Conservation (phyloP, 306 rosid species). For the Cicer judaicum region DNA sequence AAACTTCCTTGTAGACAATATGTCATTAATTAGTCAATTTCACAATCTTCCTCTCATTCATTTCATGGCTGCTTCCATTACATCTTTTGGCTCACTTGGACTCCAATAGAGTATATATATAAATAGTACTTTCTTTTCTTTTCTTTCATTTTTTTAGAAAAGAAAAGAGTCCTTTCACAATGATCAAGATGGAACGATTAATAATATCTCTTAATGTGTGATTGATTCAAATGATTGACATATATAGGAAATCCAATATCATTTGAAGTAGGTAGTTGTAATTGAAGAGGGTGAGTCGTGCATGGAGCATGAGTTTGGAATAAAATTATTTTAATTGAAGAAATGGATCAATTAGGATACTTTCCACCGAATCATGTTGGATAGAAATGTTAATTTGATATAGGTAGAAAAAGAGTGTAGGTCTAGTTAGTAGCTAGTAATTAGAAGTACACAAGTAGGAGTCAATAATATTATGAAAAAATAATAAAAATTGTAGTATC, state of each 20-base stretch:
- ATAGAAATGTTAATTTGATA: not conserved
- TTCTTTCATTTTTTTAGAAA: not conserved
- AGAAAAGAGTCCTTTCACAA: slow-evolving; percentile 33
- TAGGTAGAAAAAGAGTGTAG: slow-evolving; percentile 18
- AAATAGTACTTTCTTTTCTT: slow-evolving; percentile 28
- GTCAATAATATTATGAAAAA: not conserved
- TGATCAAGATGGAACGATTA: not conserved
- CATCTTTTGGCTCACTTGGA: slow-evolving; percentile 47
- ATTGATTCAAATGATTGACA: too few relatives aligned
- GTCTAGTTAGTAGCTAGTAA: slow-evolving; percentile 1
- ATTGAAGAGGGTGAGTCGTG: not conserved
- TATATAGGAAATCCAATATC: too few relatives aligned
- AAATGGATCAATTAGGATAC: slow-evolving; percentile 27
- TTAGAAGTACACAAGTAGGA: slow-evolving; percentile 35
- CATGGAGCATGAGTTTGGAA: slow-evolving; percentile 22
- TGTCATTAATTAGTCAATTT: slow-evolving; percentile 42
- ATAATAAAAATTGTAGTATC: not conserved
- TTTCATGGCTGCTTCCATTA: slow-evolving; percentile 52
- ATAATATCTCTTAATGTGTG: too few relatives aligned
- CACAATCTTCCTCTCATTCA: slow-evolving; percentile 28
- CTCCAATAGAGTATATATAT: slow-evolving; percentile 33
- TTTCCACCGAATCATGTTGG: slow-evolving; percentile 48
- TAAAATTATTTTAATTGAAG: slow-evolving; percentile 23
- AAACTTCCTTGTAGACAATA: slow-evolving; percentile 33
- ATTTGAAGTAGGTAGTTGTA: not conserved